phyloP scores from a whole-genome alignment of 2,329 filamentous ascomycete species.

The Verticillium longisporum region DNA sequence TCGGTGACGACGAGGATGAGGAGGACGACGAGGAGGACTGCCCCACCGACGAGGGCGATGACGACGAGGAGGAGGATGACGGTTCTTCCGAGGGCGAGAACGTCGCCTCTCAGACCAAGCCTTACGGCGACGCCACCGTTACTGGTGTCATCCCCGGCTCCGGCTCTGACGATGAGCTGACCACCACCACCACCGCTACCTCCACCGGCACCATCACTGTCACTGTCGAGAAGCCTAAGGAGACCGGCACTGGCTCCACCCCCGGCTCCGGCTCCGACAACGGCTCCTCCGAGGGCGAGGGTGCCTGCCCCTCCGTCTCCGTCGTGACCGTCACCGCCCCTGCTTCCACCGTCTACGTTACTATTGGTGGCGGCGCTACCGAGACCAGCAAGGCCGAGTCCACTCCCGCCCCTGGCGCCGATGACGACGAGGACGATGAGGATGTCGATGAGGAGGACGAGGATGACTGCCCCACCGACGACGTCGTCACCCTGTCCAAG shows the following conservation, averaged over 20 bases:
- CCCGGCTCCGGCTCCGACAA: not conserved
- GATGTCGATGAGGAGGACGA: constrained; percentile 12
- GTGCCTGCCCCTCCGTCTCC: constrained; percentile 10
- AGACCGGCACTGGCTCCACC: constrained; percentile 12
- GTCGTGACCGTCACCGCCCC: constrained; percentile 17
- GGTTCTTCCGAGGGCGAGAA: constrained; percentile 9
- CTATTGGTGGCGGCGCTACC: constrained; percentile 10
- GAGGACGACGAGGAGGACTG: not conserved
- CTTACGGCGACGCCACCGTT: constrained; percentile 21
- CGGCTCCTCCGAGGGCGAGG: constrained; percentile 2
- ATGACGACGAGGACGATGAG: constrained; percentile 6
- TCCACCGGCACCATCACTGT: constrained; percentile 26
- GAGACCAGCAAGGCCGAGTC: constrained; percentile 10
- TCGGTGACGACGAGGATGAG: constrained; percentile 1
- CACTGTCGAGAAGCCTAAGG: constrained; percentile 19
- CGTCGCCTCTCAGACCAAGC: constrained; percentile 17
- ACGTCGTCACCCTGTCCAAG: constrained; percentile 23
- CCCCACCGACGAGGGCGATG: constrained; percentile 5
- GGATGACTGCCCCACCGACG: constrained; percentile 10
- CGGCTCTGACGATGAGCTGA: constrained; percentile 17
- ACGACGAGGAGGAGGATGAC: constrained; percentile 8
- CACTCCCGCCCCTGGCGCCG: constrained; percentile 11
- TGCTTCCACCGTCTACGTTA: constrained; percentile 20
- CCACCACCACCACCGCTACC: constrained; percentile 30
- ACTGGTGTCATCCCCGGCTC: constrained; percentile 10